phyloP scores from a whole-genome alignment of 208 protist genomes.

The Willaertia magna region DNA sequence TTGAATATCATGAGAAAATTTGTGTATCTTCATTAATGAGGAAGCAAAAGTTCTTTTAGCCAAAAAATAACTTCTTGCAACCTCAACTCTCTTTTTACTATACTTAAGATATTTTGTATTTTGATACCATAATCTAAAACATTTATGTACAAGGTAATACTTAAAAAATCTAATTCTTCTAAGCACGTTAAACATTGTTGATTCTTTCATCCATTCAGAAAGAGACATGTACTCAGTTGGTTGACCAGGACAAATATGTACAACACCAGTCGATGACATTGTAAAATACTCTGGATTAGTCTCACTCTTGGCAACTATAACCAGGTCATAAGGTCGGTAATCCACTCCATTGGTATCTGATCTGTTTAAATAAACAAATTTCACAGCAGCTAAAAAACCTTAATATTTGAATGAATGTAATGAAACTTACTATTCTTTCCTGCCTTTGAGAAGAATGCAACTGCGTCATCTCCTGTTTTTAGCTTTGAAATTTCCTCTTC shows the following conservation, averaged over 20 bases:
- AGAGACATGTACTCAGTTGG: conserved; percentile 76
- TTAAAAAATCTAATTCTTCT: conserved; percentile 75
- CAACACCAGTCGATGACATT: conserved; percentile 74
- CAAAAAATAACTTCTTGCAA: conserved; percentile 59
- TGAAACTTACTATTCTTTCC: conserved; percentile 43
- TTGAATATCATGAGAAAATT: conserved; percentile 52
- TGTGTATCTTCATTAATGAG: conserved; percentile 58
- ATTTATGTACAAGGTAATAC: conserved; percentile 70
- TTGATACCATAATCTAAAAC: conserved; percentile 60
- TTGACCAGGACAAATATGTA: conserved; percentile 64
- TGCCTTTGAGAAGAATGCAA: conserved; percentile 76
- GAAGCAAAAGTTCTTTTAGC: conserved; percentile 63
- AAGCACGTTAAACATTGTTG: conserved; percentile 74
- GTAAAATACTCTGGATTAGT: conserved; percentile 75
- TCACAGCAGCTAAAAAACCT: conserved; percentile 40
- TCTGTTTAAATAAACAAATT: conserved; percentile 77
- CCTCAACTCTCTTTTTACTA: conserved; percentile 27
- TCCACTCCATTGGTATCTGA: conserved; percentile 43
- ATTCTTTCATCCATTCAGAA: conserved; percentile 71
- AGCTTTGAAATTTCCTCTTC: conserved; percentile 50
- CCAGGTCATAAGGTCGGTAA: conserved; percentile 77
- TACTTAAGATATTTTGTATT: conserved; percentile 39
- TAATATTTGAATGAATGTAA: neutral
- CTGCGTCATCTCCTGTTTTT: conserved; percentile 70
- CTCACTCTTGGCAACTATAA: conserved; percentile 52